Conservation (phyloP, 2,329 filamentous ascomycete genomes). For the Sporothrix sp. region DNA sequence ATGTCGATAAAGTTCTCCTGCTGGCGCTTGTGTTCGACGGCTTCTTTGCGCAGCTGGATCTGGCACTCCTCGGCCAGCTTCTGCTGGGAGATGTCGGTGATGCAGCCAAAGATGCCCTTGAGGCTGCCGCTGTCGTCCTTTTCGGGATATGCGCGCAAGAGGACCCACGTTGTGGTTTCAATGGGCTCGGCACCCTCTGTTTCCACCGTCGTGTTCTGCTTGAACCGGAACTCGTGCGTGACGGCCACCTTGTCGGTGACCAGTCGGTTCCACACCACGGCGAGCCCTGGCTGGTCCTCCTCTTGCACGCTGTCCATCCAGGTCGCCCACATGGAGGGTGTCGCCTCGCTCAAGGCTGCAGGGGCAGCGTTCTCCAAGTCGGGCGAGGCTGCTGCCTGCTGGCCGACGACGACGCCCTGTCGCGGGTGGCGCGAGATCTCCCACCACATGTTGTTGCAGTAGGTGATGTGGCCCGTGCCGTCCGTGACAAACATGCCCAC, state of each 20-base stretch:
- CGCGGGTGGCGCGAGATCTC: slow-evolving; percentile 58
- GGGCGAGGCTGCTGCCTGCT: too few relatives aligned
- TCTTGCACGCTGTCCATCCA: slow-evolving; percentile 66
- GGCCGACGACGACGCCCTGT: not conserved
- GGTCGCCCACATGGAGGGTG: slow-evolving; percentile 21
- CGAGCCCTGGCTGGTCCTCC: slow-evolving; percentile 52
- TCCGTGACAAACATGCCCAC: slow-evolving; percentile 83
- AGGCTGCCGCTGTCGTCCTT: slow-evolving; percentile 52
- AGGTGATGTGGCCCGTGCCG: slow-evolving; percentile 58
- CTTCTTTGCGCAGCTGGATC: slow-evolving; percentile 67
- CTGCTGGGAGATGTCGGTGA: slow-evolving; percentile 78
- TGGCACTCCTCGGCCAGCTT: slow-evolving; percentile 79
- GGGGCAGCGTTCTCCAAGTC: too few relatives aligned
- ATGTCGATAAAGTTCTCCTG: slow-evolving; percentile 66
- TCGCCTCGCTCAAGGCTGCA: not conserved
- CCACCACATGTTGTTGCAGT: slow-evolving; percentile 74
- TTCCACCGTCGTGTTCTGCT: slow-evolving; percentile 56
- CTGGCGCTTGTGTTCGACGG: slow-evolving; percentile 67
- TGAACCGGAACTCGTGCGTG: slow-evolving; percentile 67
- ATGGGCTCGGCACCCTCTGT: slow-evolving; percentile 41
- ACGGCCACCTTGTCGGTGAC: slow-evolving; percentile 52
- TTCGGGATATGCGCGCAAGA: slow-evolving; percentile 69
- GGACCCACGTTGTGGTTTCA: slow-evolving; percentile 51
- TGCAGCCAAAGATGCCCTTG: slow-evolving; percentile 68
- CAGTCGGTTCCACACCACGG: slow-evolving; percentile 52